Percentiles rank a stretch among this genome's conserved stretches.
These are phyloP conservation scores for Neoarthrinium moseri DNA, from an alignment of 2,329 filamentous ascomycete species.

Conservation along the genomic window DNA sequence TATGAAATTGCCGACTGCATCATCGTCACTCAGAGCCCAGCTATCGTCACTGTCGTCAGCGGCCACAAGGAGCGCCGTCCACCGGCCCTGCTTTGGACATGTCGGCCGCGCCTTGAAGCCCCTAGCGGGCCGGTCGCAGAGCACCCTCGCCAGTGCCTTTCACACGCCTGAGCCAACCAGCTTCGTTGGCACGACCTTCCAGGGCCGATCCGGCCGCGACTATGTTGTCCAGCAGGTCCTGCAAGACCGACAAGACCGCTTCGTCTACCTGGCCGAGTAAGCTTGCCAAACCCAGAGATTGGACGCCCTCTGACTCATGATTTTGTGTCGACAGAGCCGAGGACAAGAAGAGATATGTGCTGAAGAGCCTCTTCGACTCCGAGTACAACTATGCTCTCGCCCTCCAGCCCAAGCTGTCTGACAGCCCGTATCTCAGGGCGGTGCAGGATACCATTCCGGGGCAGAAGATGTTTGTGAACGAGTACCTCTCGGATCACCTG, in stretches of 20 bases:
- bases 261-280: slow-evolving; percentile 32
- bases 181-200: slow-evolving; percentile 10
- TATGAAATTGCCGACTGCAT: slow-evolving; percentile 7
- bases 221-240: slow-evolving; percentile 31
- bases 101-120: not conserved
- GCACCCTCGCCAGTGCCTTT: slow-evolving; percentile 3
- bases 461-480: slow-evolving; percentile 43
- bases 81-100: not conserved
- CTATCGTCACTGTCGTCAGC: not conserved
- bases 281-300: too few relatives aligned
- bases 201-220: slow-evolving; percentile 24
- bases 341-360: slow-evolving; percentile 30
- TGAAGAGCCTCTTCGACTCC: slow-evolving; percentile 31
- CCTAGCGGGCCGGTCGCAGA: not conserved
- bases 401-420: slow-evolving; percentile 27
- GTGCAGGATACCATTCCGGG: slow-evolving; percentile 40
- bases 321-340: slow-evolving; percentile 17
- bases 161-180: not conserved
- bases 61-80: not conserved
- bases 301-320: not conserved
- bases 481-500: slow-evolving; percentile 40
- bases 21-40: not conserved
- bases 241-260: slow-evolving; percentile 31
- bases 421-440: slow-evolving; percentile 35
- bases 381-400: slow-evolving; percentile 33